Percentiles rank a stretch among this genome's conserved stretches.
Evolutionary conservation across 345 rosid genomes (phyloP).

Genomic region (Pugionium dolabratum): DNA sequence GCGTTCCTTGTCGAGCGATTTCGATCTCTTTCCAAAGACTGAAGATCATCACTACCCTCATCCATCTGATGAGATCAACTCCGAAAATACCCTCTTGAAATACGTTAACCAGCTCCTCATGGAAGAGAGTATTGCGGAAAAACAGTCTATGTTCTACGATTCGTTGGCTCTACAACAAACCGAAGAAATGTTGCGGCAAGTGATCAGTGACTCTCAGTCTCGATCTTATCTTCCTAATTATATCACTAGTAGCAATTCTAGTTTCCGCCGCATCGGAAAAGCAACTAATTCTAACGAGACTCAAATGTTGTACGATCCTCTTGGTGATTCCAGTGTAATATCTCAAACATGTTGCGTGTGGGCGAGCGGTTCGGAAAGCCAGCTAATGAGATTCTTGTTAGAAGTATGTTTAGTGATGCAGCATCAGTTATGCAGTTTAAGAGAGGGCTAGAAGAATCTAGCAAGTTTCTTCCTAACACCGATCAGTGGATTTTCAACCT

Average conservation of each 20-base stretch:
- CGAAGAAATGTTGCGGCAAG: slow-evolving; percentile 64
- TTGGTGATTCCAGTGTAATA: slow-evolving; percentile 15
- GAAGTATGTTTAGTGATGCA: slow-evolving; percentile 53
- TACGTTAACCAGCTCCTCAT: slow-evolving; percentile 65
- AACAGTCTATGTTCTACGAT: slow-evolving; percentile 51
- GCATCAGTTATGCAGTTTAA: slow-evolving; percentile 67
- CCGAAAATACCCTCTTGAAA: slow-evolving; percentile 54
- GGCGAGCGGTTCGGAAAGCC: slow-evolving; percentile 45
- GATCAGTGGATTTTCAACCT: slow-evolving; percentile 46
- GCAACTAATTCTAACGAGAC: no score
- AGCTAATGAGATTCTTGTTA: slow-evolving; percentile 49
- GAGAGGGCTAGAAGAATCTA: slow-evolving; percentile 83
- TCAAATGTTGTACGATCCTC: slow-evolving; percentile 18
- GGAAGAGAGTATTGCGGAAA: slow-evolving; percentile 69
- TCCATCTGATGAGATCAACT: slow-evolving; percentile 46
- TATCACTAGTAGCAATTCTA: slow-evolving; percentile 27
- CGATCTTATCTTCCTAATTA: slow-evolving; percentile 33
- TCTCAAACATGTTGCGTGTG: slow-evolving; percentile 13
- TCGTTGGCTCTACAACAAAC: slow-evolving; percentile 61
- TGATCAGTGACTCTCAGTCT: slow-evolving; percentile 50
- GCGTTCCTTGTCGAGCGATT: slow-evolving; percentile 40
- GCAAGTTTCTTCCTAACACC: slow-evolving; percentile 74
- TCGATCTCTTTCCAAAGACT: slow-evolving; percentile 25
- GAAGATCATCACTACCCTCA: slow-evolving; percentile 28
- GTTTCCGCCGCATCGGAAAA: no score